Evolutionary conservation across 208 protist species (phyloP).

Genomic region (Leishmania aethiopica): DNA sequence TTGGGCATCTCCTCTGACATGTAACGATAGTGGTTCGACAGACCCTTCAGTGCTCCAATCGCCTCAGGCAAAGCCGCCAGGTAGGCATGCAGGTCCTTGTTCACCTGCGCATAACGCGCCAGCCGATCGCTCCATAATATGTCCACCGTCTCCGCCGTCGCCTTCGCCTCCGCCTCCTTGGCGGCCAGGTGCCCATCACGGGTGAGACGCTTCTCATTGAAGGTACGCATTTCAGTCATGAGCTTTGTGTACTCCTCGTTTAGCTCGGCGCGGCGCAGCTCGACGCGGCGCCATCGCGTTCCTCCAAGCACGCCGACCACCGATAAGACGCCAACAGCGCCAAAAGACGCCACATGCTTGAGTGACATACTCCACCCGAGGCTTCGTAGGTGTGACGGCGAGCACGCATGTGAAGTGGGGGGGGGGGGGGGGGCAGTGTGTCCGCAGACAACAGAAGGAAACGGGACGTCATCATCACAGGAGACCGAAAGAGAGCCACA

Average conservation of each 20-base stretch:
- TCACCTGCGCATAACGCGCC: slow-evolving; percentile 64
- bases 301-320: slow-evolving; percentile 38
- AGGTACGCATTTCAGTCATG: slow-evolving; percentile 37
- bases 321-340: slow-evolving; percentile 37
- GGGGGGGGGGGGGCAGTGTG: not conserved
- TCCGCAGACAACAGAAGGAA: not conserved
- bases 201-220: slow-evolving; percentile 51
- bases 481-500: not conserved
- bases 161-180: slow-evolving; percentile 39
- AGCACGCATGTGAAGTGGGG: not conserved
- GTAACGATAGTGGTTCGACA: slow-evolving; percentile 84
- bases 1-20: slow-evolving; percentile 76
- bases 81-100: slow-evolving; percentile 68
- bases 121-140: slow-evolving; percentile 78
- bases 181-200: slow-evolving; percentile 37
- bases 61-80: slow-evolving; percentile 75
- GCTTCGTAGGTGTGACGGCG: not conserved
- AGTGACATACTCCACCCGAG: slow-evolving; percentile 32
- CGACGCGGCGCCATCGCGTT: slow-evolving; percentile 51
- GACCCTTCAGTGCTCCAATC: slow-evolving; percentile 61
- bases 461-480: not conserved
- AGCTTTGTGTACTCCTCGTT: slow-evolving; percentile 73
- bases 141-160: slow-evolving; percentile 64
- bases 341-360: slow-evolving; percentile 33
- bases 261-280: slow-evolving; percentile 54